phyloP scores from a whole-genome alignment of 768 basidiomycete species.

The Cytidiella melzeri region DNA sequence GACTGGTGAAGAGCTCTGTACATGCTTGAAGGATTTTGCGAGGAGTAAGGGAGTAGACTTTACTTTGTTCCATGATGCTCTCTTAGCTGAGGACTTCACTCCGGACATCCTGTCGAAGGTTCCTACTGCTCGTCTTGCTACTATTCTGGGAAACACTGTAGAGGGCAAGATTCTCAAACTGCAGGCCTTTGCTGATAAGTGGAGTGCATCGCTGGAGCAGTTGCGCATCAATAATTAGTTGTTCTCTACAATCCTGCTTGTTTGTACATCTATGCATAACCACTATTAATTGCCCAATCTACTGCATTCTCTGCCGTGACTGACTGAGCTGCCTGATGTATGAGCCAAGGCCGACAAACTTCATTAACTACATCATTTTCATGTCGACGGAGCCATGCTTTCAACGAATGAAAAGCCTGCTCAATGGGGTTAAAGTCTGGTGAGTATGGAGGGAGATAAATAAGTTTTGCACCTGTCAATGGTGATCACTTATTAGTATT shows the following conservation, averaged over 20 bases:
- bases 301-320: neutral
- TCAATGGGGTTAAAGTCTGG: constrained; percentile 34
- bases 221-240: neutral
- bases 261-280: constrained; percentile 1
- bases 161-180: neutral
- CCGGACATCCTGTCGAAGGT: neutral
- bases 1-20: neutral
- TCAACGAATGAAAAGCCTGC: constrained; percentile 28
- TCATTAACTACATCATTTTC: constrained; percentile 7
- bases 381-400: constrained; percentile 25
- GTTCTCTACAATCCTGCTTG: neutral
- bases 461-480: constrained; percentile 15
- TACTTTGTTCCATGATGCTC: neutral
- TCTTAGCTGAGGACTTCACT: neutral
- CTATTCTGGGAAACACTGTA: neutral
- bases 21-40: neutral
- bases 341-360: constrained; percentile 9
- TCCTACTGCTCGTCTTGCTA: neutral
- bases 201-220: neutral
- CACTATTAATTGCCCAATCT: neutral
- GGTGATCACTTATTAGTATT: neutral
- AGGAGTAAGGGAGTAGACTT: neutral
- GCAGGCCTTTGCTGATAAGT: neutral
- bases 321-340: neutral
- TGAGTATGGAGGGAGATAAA: constrained; percentile 26